phyloP scores from a whole-genome alignment of 2,329 filamentous ascomycete species.

The Fonsecaea pugnacius region DNA sequence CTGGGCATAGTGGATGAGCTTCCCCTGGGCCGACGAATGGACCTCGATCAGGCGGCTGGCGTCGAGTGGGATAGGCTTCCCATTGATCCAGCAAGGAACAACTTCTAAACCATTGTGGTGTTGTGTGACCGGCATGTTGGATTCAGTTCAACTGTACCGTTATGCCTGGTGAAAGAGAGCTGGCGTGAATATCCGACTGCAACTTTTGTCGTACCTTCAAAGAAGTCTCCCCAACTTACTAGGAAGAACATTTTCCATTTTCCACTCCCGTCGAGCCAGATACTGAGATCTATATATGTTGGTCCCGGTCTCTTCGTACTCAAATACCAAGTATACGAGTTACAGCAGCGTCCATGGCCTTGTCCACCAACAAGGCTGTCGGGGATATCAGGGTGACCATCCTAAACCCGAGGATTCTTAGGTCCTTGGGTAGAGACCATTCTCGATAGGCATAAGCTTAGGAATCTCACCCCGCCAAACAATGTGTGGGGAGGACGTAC shows the following conservation, averaged over 20 bases:
- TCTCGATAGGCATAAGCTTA: neutral
- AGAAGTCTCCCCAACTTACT: neutral
- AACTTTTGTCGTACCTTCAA: no score
- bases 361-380: neutral
- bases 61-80: constrained; percentile 1
- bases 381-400: neutral
- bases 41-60: constrained; percentile 6
- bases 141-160: neutral
- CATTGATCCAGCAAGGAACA: constrained; percentile 9
- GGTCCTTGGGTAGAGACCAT: neutral
- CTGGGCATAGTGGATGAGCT: constrained; percentile 6
- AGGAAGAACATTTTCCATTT: neutral
- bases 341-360: neutral
- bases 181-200: neutral
- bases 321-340: neutral
- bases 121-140: constrained; percentile 5
- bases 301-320: neutral
- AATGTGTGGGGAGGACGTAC: neutral
- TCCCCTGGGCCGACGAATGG: constrained; percentile 1
- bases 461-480: no score
- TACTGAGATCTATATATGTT: neutral
- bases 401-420: neutral
- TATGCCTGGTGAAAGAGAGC: neutral
- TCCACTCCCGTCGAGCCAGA: neutral
- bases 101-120: constrained; percentile 1